Evolutionary conservation across 345 rosid genomes (phyloP).

Genomic region (rapeseed (Brassica napus)): DNA sequence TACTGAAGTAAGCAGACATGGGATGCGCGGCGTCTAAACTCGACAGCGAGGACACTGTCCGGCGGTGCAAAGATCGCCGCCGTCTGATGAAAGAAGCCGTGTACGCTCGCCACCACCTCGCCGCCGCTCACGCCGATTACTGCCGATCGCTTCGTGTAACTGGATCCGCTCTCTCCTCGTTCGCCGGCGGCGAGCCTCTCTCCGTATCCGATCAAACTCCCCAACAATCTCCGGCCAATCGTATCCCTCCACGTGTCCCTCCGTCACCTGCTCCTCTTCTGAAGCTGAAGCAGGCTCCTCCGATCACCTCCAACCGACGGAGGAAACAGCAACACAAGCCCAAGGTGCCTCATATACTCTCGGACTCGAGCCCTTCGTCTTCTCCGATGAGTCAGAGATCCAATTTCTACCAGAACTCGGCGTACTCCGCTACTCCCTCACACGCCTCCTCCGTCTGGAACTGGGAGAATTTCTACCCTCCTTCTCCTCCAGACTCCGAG

Average conservation of each 20-base stretch:
- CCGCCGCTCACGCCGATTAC: conserved; percentile 90
- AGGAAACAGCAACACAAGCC: conserved; percentile 36
- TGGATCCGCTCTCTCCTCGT: conserved; percentile 79
- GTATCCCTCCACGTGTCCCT: conserved; percentile 40
- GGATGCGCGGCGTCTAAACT: conserved; percentile 93
- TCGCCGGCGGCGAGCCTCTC: conserved; percentile 79
- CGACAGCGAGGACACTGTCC: conserved; percentile 88
- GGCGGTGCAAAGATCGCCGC: conserved; percentile 95
- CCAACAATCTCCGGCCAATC: conserved; percentile 17
- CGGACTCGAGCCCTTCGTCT: conserved; percentile 42
- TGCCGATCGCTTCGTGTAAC: conserved; percentile 83
- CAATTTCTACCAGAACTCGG: conserved; percentile 56
- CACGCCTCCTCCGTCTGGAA: conserved; percentile 93
- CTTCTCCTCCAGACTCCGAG: conserved; percentile 93
- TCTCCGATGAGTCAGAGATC: conserved; percentile 64
- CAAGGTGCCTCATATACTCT: conserved; percentile 83
- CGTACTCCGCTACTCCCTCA: conserved; percentile 77
- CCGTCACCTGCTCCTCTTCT: conserved; percentile 34
- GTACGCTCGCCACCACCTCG: conserved; percentile 78
- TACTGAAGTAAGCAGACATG: conserved; percentile 40
- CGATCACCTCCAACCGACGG: conserved; percentile 44
- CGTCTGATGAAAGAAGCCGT: conserved; percentile 92
- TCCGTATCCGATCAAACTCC: conserved; percentile 86
- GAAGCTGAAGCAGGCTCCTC: conserved; percentile 54
- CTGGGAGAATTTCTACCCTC: conserved; percentile 95